Base-by-base conservation (phyloP, 208 protist species). In the Leishmania gerbilli region DNA sequence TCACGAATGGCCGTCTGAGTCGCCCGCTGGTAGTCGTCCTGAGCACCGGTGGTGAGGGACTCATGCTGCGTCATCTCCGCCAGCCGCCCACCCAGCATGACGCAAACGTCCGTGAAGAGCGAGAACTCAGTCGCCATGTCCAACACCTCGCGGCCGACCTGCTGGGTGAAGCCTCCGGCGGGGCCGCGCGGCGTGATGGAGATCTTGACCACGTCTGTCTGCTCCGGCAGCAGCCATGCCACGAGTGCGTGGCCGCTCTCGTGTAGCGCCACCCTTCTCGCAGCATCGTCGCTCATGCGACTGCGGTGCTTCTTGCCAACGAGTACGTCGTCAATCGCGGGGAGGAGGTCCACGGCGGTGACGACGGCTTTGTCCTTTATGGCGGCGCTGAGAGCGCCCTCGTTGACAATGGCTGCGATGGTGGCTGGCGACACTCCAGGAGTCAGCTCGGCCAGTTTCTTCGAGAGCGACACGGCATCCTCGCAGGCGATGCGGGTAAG, bases 181-280 rank as follows among this genome's bases (percentile, higher is more conserved):
- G 77, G 68, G 19, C 97, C 95, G 47, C 98, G 93, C 13, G 97
- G 97, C 13, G 98, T 91, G 84, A 99, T 99, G 56, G 98, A 99
- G 3, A 98, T 96, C 87, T 99, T 99, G 71, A 99, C 89, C 7
- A 99, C 96, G 51, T 95, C 89, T 31, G 92, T 90, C 72, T 94
- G 93, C 84, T 97, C 85, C n/a, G 96, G 92, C 37, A 96, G 88
- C 56, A 99, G 80, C 77, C 98, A 98, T 62, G 96, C 96, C 34
- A 99, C 91, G 7, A 99, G 81, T 2, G 98, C 93, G 90, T 99
- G 99, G 13, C 99, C 98, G 76, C 96, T 98, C 87, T 99, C 99
- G 89, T 99, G 98, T 49, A 99, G 98, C 2, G 95, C 95, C 3
- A 91, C 89, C 45, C 93, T 93, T 49, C 79, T 80, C 40, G 87